Evolutionary conservation across 139 green algal genomes (phyloP).

Genomic region (Tetradesmus obliquus): DNA sequence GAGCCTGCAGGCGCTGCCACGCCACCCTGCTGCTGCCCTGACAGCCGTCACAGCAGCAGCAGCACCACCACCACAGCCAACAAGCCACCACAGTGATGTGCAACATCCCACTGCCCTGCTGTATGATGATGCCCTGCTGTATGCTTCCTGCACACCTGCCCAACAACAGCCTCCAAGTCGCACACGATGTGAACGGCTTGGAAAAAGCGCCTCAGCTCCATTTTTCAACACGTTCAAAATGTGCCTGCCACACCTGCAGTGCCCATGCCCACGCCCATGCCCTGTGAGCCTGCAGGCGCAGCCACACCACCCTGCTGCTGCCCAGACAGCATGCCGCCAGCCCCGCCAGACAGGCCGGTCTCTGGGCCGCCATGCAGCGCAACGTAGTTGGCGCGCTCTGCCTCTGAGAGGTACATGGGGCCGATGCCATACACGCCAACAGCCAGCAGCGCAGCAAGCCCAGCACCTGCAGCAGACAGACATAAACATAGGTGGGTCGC

Average conservation of each 20-base stretch:
- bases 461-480: constrained; percentile 1
- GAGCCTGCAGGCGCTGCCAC: background rate
- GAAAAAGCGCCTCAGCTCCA: too few species aligned
- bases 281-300: background rate
- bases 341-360: background rate
- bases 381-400: background rate
- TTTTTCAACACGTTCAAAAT: background rate
- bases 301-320: background rate
- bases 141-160: too few species aligned
- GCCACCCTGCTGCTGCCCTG: background rate
- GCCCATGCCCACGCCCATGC: too few species aligned
- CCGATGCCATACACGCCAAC: constrained; percentile 34
- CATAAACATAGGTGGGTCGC: background rate
- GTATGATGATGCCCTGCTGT: too few species aligned
- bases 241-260: background rate
- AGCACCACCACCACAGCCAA: too few species aligned
- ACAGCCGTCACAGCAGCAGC: background rate
- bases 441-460: constrained; percentile 29
- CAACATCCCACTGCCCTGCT: too few species aligned
- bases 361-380: background rate
- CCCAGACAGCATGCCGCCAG: background rate
- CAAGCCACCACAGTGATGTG: too few species aligned
- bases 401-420: constrained; percentile 9
- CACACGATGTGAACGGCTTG: too few species aligned
- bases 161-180: too few species aligned